These are phyloP conservation scores for Patellifolia procumbens DNA, from an alignment of 179 eudicot genomes.

Conservation along the genomic window DNA sequence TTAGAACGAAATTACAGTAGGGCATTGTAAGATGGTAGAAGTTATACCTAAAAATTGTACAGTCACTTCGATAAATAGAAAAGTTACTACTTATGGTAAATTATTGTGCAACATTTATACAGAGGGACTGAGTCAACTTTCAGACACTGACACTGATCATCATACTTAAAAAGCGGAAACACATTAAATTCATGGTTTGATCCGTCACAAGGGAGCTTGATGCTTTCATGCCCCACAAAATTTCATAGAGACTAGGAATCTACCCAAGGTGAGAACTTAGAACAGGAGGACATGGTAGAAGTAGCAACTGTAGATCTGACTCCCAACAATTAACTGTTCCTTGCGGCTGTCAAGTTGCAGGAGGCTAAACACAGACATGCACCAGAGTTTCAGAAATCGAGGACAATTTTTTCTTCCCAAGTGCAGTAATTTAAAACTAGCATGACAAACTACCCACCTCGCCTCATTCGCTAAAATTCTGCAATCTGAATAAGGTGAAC, in stretches of 20 bases:
- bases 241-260: not conserved
- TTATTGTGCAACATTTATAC: too few relatives aligned
- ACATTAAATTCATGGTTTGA: not conserved
- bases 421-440: not conserved
- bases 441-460: too few relatives aligned
- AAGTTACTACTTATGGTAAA: too few relatives aligned
- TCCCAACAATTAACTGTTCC: not conserved
- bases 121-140: not conserved
- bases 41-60: too few relatives aligned
- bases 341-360: slow-evolving; percentile 3
- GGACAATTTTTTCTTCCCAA: not conserved
- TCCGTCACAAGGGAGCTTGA: not conserved
- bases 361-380: not conserved
- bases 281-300: not conserved
- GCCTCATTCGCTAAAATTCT: too few relatives aligned
- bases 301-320: not conserved
- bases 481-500: too few relatives aligned
- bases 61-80: too few relatives aligned
- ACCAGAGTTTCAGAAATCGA: slow-evolving; percentile 1
- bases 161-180: not conserved
- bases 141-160: not conserved
- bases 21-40: too few relatives aligned
- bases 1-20: too few relatives aligned
- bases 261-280: not conserved
- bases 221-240: slow-evolving; percentile 8